Evolutionary conservation across 1,284 basidiomycete genomes (phyloP).

Genomic region (Fistulina hepatica): DNA sequence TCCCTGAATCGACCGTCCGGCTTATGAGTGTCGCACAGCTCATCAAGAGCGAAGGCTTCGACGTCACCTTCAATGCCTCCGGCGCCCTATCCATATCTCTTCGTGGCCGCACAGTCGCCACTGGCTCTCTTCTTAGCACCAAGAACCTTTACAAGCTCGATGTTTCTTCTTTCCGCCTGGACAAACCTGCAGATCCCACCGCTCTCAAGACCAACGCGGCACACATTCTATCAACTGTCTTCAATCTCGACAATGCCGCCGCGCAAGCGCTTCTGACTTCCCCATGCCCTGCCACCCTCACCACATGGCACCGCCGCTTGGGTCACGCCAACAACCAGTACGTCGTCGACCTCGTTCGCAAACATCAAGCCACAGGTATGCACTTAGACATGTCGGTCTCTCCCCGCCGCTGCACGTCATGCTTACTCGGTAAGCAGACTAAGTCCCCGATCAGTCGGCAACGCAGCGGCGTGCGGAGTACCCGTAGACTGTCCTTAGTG

Average conservation of each 20-base stretch:
- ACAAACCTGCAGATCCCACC: background rate
- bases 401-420: background rate
- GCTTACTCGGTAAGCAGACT: background rate
- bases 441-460: background rate
- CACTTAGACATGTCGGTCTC: too few relatives aligned
- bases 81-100: too few relatives aligned
- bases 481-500: background rate
- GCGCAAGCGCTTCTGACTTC: too few relatives aligned
- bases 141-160: constrained; percentile 2
- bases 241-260: too few relatives aligned
- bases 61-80: background rate
- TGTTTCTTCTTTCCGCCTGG: too few relatives aligned
- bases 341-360: background rate
- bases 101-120: too few relatives aligned
- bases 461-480: background rate
- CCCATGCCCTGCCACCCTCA: background rate
- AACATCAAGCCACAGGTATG: constrained; percentile 4
- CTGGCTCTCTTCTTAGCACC: constrained; percentile 1
- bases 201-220: background rate
- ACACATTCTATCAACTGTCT: too few relatives aligned
- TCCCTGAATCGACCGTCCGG: constrained; percentile 1
- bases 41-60: background rate
- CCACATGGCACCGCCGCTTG: constrained; percentile 5
- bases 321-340: constrained; percentile 6
- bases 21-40: constrained; percentile 3